phyloP scores from a whole-genome alignment of 768 basidiomycete genomes.

The Leccinum disarticulatum region DNA sequence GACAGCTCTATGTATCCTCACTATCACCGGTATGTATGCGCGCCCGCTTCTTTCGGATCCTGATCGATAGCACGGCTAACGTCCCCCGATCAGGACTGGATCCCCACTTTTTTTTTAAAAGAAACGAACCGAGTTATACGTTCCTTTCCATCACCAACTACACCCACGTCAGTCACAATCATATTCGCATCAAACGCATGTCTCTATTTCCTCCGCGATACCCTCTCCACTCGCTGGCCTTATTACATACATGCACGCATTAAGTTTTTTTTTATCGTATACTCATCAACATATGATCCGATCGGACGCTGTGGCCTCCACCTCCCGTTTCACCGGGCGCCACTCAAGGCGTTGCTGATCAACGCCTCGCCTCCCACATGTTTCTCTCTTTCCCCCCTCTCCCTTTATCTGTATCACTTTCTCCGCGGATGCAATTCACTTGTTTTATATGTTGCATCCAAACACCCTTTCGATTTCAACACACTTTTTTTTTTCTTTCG shows the following conservation, averaged over 20 bases:
- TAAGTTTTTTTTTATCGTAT: slow-evolving; percentile 14
- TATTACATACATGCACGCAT: slow-evolving; percentile 7
- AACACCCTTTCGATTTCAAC: not conserved
- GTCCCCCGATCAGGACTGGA: slow-evolving; percentile 23
- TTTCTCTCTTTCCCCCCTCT: not conserved
- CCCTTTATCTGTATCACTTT: not conserved
- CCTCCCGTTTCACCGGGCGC: slow-evolving; percentile 1
- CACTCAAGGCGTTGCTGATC: slow-evolving; percentile 6
- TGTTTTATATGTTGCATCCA: not conserved
- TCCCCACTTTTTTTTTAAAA: slow-evolving; percentile 10
- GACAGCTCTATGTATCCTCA: slow-evolving; percentile 14
- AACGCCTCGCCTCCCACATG: slow-evolving; percentile 2
- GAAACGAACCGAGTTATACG: slow-evolving; percentile 6
- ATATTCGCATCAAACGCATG: slow-evolving; percentile 17
- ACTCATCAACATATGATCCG: slow-evolving; percentile 2
- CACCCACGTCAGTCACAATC: slow-evolving; percentile 11
- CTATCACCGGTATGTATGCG: slow-evolving; percentile 19
- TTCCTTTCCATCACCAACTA: slow-evolving; percentile 19
- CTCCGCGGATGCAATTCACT: not conserved
- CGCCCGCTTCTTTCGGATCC: not conserved
- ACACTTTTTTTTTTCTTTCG: slow-evolving; percentile 10
- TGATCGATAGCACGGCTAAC: not conserved
- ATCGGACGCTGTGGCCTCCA: not conserved
- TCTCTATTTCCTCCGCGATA: slow-evolving; percentile 9
- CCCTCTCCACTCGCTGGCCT: slow-evolving; percentile 5